Percentiles rank a stretch among this genome's conserved stretches.
phyloP scores from a whole-genome alignment of 306 rosid genomes.

The Biancaea sappan region DNA sequence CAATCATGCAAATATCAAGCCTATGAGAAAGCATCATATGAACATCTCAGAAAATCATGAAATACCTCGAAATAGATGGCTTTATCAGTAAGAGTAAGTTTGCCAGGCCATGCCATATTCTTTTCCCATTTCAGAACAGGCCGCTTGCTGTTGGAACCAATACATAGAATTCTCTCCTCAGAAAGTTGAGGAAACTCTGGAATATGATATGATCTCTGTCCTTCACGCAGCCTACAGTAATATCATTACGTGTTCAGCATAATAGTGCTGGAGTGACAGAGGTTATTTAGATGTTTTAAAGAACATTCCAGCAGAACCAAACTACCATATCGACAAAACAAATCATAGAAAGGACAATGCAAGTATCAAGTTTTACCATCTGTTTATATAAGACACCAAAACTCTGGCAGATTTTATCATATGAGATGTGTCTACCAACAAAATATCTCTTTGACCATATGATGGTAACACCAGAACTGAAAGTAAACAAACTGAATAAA shows the following conservation, averaged over 20 bases:
- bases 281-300: slow-evolving; percentile 10
- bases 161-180: slow-evolving; percentile 75
- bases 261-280: slow-evolving; percentile 9
- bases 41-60: slow-evolving; percentile 30
- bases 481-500: neutral
- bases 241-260: slow-evolving; percentile 39
- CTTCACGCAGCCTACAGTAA: slow-evolving; percentile 75
- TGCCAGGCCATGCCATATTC: slow-evolving; percentile 97
- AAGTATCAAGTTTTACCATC: slow-evolving; percentile 7
- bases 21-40: neutral
- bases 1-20: slow-evolving; percentile 10
- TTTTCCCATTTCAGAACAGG: slow-evolving; percentile 98
- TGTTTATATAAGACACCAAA: slow-evolving; percentile 9
- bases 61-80: slow-evolving; percentile 96
- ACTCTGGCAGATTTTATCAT: slow-evolving; percentile 7
- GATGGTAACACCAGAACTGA: slow-evolving; percentile 17
- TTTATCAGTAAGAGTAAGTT: slow-evolving; percentile 83
- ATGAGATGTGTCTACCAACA: neutral
- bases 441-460: slow-evolving; percentile 11
- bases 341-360: slow-evolving; percentile 19
- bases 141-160: slow-evolving; percentile 77
- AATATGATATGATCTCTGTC: slow-evolving; percentile 69
- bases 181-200: slow-evolving; percentile 60
- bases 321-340: slow-evolving; percentile 22
- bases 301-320: slow-evolving; percentile 24